Evolutionary conservation across 1,139 yeast species (phyloP).

Genomic region (Spathaspora jeffriesii): DNA sequence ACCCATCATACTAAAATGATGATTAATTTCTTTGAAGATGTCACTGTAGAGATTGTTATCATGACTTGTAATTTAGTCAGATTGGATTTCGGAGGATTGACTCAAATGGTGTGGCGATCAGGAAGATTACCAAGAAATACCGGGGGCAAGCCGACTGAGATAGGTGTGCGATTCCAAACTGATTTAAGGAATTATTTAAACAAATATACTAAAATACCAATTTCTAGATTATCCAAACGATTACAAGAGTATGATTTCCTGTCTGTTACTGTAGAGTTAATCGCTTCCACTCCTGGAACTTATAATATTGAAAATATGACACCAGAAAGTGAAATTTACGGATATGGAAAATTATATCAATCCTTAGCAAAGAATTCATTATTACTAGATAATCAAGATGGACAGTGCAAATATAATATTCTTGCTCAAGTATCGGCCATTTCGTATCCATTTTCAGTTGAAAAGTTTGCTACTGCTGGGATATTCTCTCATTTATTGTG

Average conservation of each 20-base stretch:
- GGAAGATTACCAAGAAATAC: constrained; percentile 35
- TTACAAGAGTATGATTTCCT: constrained; percentile 43
- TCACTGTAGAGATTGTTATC: constrained; percentile 49
- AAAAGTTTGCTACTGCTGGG: constrained; percentile 35
- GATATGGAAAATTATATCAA: constrained; percentile 52
- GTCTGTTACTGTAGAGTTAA: constrained; percentile 49
- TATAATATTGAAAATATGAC: constrained; percentile 17
- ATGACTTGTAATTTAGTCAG: constrained; percentile 61
- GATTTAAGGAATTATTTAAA: constrained; percentile 45
- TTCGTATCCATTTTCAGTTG: constrained; percentile 50
- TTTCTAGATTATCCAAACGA: constrained; percentile 26
- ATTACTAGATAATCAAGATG: constrained; percentile 19
- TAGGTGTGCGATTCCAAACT: constrained; percentile 23
- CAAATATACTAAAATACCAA: constrained; percentile 32
- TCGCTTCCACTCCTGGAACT: constrained; percentile 58
- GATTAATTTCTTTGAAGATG: constrained; percentile 51
- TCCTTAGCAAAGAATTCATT: constrained; percentile 34
- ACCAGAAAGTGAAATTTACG: constrained; percentile 32
- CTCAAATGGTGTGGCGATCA: constrained; percentile 68
- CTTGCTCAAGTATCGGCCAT: constrained; percentile 62
- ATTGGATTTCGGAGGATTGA: constrained; percentile 55
- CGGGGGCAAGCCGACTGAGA: background rate
- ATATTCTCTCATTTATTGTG: constrained; percentile 57
- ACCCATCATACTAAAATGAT: constrained; percentile 73
- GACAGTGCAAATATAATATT: constrained; percentile 26